phyloP scores from a whole-genome alignment of 352 stramenopile species.

The Globisporangium acanthophoron region DNA sequence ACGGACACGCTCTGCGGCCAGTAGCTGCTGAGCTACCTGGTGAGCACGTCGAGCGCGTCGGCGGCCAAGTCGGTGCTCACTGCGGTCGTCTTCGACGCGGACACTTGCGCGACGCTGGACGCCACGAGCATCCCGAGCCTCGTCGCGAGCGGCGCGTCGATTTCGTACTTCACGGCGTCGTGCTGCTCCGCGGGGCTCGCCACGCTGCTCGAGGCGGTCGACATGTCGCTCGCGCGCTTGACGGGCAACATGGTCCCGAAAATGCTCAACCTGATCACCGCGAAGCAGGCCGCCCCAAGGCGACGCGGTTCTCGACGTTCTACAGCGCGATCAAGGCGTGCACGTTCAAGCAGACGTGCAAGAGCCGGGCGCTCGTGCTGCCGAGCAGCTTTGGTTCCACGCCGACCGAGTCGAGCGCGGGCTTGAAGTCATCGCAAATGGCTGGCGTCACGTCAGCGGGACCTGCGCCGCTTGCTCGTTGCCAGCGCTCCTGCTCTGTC shows the following conservation, averaged over 20 bases:
- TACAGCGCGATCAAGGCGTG: constrained; percentile 38
- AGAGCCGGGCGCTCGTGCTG: constrained; percentile 31
- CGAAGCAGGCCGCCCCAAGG: constrained; percentile 18
- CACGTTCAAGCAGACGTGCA: constrained; percentile 36
- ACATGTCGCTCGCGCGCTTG: constrained; percentile 34
- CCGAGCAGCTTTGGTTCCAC: constrained; percentile 14
- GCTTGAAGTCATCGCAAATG: not conserved
- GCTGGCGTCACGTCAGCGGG: no score
- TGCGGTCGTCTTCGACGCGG: constrained; percentile 32
- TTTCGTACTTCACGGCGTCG: constrained; percentile 39
- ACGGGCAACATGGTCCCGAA: constrained; percentile 42
- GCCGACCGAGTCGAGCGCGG: constrained; percentile 13
- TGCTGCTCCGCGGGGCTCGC: constrained; percentile 38
- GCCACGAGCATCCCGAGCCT: constrained; percentile 30
- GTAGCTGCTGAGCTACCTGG: constrained; percentile 33
- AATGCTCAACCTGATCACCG: constrained; percentile 48
- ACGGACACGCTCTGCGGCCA: constrained; percentile 35
- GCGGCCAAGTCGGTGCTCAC: constrained; percentile 32
- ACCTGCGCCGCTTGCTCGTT: no score
- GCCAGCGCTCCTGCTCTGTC: no score
- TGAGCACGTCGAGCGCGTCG: constrained; percentile 16
- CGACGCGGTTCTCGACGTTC: constrained; percentile 27
- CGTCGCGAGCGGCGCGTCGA: constrained; percentile 19
- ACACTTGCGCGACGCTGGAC: constrained; percentile 38
- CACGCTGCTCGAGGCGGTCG: constrained; percentile 41